phyloP scores from a whole-genome alignment of 352 stramenopile genomes.

The Phytopythium aichiense region DNA sequence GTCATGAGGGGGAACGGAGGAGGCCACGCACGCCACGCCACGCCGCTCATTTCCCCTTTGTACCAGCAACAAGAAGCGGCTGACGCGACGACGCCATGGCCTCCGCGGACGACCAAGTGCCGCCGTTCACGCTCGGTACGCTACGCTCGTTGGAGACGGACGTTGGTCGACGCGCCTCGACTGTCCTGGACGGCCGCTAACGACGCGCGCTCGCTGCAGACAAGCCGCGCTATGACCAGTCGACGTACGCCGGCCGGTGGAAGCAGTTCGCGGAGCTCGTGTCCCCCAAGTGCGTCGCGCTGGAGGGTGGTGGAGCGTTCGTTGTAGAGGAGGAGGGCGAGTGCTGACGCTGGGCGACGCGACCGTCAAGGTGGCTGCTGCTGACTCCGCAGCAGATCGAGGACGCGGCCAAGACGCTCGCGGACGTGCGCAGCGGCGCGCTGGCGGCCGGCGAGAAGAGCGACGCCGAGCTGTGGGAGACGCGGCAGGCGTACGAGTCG shows the following conservation, averaged over 20 bases:
- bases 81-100: neutral
- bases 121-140: constrained; percentile 32
- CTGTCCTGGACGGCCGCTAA: too few relatives aligned
- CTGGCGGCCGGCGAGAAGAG: constrained; percentile 37
- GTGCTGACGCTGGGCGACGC: neutral
- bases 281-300: constrained; percentile 44
- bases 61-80: neutral
- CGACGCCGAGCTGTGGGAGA: constrained; percentile 75
- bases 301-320: neutral
- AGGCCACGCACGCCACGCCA: neutral
- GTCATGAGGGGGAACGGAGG: too few relatives aligned
- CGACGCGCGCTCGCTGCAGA: constrained; percentile 18
- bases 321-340: too few relatives aligned
- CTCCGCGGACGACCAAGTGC: constrained; percentile 18
- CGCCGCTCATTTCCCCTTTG: neutral
- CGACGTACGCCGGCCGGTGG: constrained; percentile 82
- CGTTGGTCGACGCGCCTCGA: neutral
- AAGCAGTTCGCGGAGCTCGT: constrained; percentile 84
- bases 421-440: constrained; percentile 47
- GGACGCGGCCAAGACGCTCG: constrained; percentile 43
- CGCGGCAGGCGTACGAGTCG: constrained; percentile 71
- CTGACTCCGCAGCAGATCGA: constrained; percentile 65
- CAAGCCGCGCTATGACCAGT: constrained; percentile 78
- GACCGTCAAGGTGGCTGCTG: constrained; percentile 51
- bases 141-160: neutral